phyloP scores from a whole-genome alignment of 108 stramenopile species.

The Nannochloropsis oceanica region DNA sequence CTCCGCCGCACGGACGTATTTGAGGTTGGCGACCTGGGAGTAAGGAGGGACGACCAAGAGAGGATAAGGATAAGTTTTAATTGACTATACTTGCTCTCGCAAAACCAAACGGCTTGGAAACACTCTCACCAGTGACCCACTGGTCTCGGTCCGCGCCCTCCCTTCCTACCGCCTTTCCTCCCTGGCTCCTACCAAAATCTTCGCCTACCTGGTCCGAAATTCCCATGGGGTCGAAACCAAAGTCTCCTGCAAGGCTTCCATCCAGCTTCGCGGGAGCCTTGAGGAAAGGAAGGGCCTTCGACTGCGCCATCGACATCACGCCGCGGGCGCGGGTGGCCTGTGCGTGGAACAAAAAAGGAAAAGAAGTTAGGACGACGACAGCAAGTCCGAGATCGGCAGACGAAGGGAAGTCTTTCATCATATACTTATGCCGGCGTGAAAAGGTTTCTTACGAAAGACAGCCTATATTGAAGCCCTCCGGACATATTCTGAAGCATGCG shows the following conservation, averaged over 20 bases:
- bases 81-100: not conserved
- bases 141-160: not conserved
- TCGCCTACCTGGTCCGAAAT: constrained; percentile 61
- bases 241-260: constrained; percentile 42
- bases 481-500: too few relatives aligned
- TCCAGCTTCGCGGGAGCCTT: not conserved
- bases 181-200: not conserved
- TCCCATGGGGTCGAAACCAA: constrained; percentile 75
- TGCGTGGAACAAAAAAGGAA: not conserved
- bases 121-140: not conserved
- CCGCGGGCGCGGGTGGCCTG: not conserved
- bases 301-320: not conserved
- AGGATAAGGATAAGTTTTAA: too few relatives aligned
- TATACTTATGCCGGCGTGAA: too few relatives aligned
- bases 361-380: too few relatives aligned
- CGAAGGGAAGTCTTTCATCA: too few relatives aligned
- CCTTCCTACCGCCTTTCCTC: not conserved
- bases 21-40: constrained; percentile 24
- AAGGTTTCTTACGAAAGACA: too few relatives aligned
- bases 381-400: too few relatives aligned
- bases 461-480: too few relatives aligned
- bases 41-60: not conserved
- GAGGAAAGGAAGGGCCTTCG: not conserved
- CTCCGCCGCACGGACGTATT: constrained; percentile 74
- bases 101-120: not conserved